Evolutionary conservation across 2,329 filamentous ascomycete species (phyloP), one percentile per base, ranked within the genome.

Genomic region (Dothidotthia symphoricarpi): DNA sequence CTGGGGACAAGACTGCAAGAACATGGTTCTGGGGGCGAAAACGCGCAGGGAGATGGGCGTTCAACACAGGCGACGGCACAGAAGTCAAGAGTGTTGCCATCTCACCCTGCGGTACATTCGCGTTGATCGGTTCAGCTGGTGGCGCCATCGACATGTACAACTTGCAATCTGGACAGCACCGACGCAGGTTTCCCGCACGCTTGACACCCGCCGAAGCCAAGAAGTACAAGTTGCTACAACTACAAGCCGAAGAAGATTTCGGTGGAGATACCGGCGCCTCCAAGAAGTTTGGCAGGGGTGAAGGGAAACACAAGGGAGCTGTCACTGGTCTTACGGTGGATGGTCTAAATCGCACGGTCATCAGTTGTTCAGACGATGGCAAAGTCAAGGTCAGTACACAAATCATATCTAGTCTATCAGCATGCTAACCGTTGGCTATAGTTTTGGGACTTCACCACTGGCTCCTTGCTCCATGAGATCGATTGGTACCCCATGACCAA

Each of bases 1-100:
- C 84, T 58, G 81, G 85, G 34, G 91, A 97, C 59, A 78, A 82
- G 29, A 86, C 80, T 60, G 93, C 89, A 13, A 81, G 93, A 36
- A 97, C 93, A 1, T 98, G 93, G 93, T 96, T 96, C 69, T 97
- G 93, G 90, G 93, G 91, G 5, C 83, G 88, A 39, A 96, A 94
- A 69, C 83, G 85, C 55, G 90, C 93, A 32, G 93, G 93, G 9
- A 78, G 93, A 47, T 98, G 93, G 93, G 85, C 86, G 0, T 88
- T 98, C 53, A 82, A 86, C 49, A 96, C 90, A 1, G 80, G 85
- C 27, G 93, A 98, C 67, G 80, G 80, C 13, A 78, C 81, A n/a
- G 80, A 88, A 56, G 91, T 95, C 24, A 78, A 72, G 49, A 91
- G 86, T 36, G 88, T 98, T 14, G 80, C 89, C 9, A 85, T 98